phyloP scores from a whole-genome alignment of 1,284 basidiomycete species.

The Sporisorium exsertum region DNA sequence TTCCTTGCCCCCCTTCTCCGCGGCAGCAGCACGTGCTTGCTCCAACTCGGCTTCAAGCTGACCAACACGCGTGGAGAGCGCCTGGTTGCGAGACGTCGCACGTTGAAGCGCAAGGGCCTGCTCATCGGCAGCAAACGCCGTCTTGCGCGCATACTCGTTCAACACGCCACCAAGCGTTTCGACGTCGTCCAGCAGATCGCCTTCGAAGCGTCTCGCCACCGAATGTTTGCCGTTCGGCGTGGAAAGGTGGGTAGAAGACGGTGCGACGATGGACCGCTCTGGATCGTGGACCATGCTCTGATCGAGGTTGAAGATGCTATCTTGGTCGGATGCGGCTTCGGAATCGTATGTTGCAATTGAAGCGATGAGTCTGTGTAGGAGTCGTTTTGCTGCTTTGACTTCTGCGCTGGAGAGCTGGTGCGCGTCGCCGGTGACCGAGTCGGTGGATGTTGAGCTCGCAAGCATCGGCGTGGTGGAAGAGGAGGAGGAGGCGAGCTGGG shows the following conservation, averaged over 20 bases:
- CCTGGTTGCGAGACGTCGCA: background rate
- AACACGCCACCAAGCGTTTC: constrained; percentile 5
- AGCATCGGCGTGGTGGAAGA: background rate
- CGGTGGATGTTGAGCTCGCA: constrained; percentile 9
- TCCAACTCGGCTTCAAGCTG: constrained; percentile 8
- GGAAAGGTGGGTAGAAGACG: constrained; percentile 11
- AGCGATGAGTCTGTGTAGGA: constrained; percentile 18
- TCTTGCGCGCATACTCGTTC: constrained; percentile 12
- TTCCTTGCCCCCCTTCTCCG: background rate
- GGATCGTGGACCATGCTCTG: constrained; percentile 29
- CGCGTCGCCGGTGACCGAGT: background rate
- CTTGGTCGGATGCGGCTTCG: background rate
- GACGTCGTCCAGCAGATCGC: constrained; percentile 42
- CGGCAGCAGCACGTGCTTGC: background rate
- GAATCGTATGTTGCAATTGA: constrained; percentile 9
- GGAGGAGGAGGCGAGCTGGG: constrained; percentile 4
- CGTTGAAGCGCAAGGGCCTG: constrained; percentile 5
- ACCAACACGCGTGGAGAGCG: background rate
- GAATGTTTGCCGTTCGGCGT: constrained; percentile 26
- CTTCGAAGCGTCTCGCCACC: constrained; percentile 6
- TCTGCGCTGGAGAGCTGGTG: constrained; percentile 4
- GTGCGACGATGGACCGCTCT: constrained; percentile 22
- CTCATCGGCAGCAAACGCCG: constrained; percentile 20
- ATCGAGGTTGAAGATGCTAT: constrained; percentile 16
- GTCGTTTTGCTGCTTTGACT: constrained; percentile 14